phyloP scores from a whole-genome alignment of 73 alveolate species.

The Effrenium voratum region DNA sequence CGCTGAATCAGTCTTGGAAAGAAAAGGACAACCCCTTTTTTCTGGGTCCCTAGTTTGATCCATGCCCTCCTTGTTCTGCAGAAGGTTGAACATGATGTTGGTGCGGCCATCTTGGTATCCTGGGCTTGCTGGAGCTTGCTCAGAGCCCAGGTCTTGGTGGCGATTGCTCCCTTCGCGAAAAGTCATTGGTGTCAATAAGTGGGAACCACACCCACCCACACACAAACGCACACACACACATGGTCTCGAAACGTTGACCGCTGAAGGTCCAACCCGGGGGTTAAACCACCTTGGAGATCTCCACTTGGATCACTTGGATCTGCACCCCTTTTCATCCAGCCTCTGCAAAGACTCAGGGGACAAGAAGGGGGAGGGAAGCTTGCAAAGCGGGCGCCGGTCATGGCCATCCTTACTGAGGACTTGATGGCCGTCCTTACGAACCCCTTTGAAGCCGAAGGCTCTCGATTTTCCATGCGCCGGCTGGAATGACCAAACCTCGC shows the following conservation, averaged over 20 bases:
- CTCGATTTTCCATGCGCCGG: too few relatives aligned
- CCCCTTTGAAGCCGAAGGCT: too few relatives aligned
- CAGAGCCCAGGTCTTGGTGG: background rate
- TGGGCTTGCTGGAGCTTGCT: background rate
- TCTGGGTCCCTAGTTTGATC: background rate
- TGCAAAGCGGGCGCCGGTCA: too few relatives aligned
- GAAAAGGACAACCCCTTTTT: background rate
- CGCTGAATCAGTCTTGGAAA: too few relatives aligned
- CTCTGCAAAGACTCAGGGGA: too few relatives aligned
- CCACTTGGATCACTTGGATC: background rate
- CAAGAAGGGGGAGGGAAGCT: too few relatives aligned
- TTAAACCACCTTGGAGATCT: background rate
- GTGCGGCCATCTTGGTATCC: conserved; percentile 87
- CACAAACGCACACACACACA: background rate
- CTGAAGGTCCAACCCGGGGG: background rate
- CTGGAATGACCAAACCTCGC: too few relatives aligned
- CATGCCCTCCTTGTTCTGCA: conserved; percentile 44
- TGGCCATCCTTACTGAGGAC: too few relatives aligned
- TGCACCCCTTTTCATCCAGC: too few relatives aligned
- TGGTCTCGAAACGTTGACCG: background rate
- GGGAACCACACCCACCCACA: background rate
- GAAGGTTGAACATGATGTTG: conserved; percentile 50
- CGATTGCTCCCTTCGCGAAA: background rate
- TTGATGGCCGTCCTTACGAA: too few relatives aligned
- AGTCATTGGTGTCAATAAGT: background rate